phyloP scores from a whole-genome alignment of 192 early-diverging fungal species.

The Coemansia sp. region DNA sequence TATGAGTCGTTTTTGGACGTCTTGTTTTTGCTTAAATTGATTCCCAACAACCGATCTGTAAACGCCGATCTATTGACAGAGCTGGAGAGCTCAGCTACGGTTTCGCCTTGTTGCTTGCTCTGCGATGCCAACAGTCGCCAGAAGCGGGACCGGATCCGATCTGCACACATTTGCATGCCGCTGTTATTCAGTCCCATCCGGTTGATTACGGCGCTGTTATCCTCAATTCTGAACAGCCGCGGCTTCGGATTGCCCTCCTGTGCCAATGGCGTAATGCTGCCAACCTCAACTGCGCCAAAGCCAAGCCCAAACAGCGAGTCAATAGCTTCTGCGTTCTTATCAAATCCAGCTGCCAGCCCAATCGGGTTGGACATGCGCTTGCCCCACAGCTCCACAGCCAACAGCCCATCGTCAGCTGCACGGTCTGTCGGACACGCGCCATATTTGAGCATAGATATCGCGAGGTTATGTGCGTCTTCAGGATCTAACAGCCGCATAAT shows the following conservation, averaged over 20 bases:
- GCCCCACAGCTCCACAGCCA: slow-evolving; percentile 68
- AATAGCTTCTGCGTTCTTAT: slow-evolving; percentile 88
- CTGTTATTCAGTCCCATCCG: slow-evolving; percentile 89
- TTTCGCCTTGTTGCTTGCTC: slow-evolving; percentile 51
- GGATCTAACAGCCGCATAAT: slow-evolving; percentile 69
- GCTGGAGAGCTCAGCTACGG: slow-evolving; percentile 42
- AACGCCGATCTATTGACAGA: slow-evolving; percentile 59
- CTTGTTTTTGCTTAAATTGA: slow-evolving; percentile 93
- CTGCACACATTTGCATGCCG: slow-evolving; percentile 62
- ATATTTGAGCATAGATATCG: slow-evolving; percentile 60
- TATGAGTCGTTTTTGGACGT: slow-evolving; percentile 62
- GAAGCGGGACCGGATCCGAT: slow-evolving; percentile 71
- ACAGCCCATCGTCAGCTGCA: slow-evolving; percentile 53
- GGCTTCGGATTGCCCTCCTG: slow-evolving; percentile 86
- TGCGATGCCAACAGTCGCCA: slow-evolving; percentile 60
- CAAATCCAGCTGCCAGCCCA: slow-evolving; percentile 86
- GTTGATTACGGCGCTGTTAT: slow-evolving; percentile 79
- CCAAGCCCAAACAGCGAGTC: slow-evolving; percentile 81
- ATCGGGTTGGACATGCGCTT: slow-evolving; percentile 75
- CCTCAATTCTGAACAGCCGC: slow-evolving; percentile 78
- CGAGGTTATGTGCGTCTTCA: slow-evolving; percentile 72
- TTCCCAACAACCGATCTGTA: slow-evolving; percentile 65
- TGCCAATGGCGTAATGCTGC: slow-evolving; percentile 80
- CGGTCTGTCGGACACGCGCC: slow-evolving; percentile 67
- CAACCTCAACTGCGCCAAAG: slow-evolving; percentile 89